These are phyloP conservation scores for Allium cepa DNA, from an alignment of 106 monocot species.

Conservation along the genomic window DNA sequence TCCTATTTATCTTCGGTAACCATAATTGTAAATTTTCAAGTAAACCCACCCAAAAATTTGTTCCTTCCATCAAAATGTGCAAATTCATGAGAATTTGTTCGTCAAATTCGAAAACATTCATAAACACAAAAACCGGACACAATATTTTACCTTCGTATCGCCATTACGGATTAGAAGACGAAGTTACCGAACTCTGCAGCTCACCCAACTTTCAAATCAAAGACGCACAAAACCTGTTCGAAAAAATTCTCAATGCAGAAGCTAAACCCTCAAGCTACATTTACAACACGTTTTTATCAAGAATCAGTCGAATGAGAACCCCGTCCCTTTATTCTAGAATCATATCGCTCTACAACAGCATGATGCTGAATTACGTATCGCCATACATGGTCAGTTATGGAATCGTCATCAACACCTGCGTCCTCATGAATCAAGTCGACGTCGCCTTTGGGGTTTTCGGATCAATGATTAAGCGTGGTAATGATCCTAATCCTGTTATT, in stretches of 20 bases:
- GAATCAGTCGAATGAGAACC: background rate
- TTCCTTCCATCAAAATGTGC: too few relatives aligned
- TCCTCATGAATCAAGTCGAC: constrained; percentile 11
- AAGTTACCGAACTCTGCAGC: too few relatives aligned
- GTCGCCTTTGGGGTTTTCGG: constrained; percentile 12
- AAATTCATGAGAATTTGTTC: too few relatives aligned
- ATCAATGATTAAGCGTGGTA: constrained; percentile 13
- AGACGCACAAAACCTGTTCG: constrained; percentile 6
- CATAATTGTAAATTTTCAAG: too few relatives aligned
- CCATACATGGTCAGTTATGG: constrained; percentile 10
- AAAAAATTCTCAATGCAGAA: constrained; percentile 1
- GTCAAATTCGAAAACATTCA: too few relatives aligned
- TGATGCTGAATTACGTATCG: constrained; percentile 4
- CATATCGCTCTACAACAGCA: constrained; percentile 8
- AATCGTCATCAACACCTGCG: constrained; percentile 11
- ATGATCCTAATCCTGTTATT: constrained; percentile 16
- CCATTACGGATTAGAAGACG: too few relatives aligned
- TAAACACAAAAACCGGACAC: too few relatives aligned
- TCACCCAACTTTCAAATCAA: background rate
- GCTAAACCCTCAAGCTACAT: constrained; percentile 11
- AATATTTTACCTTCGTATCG: too few relatives aligned
- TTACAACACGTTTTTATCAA: constrained; percentile 5
- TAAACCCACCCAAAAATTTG: too few relatives aligned
- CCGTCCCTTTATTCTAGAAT: background rate
- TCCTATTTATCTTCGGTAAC: too few relatives aligned